Evolutionary conservation across 2,329 filamentous ascomycete species (phyloP).

Genomic region (Colletotrichum euphorbiae): DNA sequence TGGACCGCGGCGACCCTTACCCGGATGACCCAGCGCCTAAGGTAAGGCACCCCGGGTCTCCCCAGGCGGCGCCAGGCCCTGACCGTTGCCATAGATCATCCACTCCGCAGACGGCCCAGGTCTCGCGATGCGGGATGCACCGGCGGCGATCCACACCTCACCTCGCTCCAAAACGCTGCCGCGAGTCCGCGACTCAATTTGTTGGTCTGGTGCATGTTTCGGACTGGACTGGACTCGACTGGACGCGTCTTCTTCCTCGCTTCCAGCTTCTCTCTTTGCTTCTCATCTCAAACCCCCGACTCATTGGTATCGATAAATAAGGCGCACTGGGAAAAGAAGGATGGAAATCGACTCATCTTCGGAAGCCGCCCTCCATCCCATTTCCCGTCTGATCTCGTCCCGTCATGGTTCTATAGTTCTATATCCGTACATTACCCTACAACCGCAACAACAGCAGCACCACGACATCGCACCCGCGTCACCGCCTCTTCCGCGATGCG

Average conservation of each 20-base stretch:
- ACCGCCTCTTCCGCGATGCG: constrained; percentile 25
- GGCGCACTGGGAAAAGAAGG: background rate
- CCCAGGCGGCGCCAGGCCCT: constrained; percentile 8
- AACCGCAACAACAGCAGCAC: background rate
- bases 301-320: background rate
- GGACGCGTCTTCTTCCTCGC: constrained; percentile 4
- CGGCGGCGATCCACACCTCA: constrained; percentile 10
- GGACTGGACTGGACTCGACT: too few relatives aligned
- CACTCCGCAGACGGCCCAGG: background rate
- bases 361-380: constrained; percentile 11
- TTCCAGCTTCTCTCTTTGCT: background rate
- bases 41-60: constrained; percentile 31
- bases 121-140: constrained; percentile 13
- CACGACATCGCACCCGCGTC: background rate
- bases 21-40: constrained; percentile 22
- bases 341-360: background rate
- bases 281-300: background rate
- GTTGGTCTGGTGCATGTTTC: constrained; percentile 11
- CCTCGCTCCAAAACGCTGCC: constrained; percentile 17
- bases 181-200: background rate
- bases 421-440: background rate
- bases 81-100: constrained; percentile 21
- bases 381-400: background rate
- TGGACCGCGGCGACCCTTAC: background rate
- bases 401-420: background rate